Evolutionary conservation across 75 land plant genomes (phyloP), one percentile per base, ranked within the genome.

Genomic region (Sequoiadendron giganteum): DNA sequence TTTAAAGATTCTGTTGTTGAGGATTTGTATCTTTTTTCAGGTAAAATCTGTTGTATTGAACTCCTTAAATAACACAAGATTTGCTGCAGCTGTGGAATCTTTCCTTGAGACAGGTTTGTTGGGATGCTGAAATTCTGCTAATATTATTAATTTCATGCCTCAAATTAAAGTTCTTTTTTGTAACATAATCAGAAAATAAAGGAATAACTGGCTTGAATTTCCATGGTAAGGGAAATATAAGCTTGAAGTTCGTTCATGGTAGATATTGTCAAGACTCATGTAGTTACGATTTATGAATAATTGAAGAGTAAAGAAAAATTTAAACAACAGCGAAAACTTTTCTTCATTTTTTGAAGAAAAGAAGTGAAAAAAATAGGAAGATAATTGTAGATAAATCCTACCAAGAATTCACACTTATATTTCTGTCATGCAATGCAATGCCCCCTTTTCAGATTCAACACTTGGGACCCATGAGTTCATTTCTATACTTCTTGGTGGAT

Each of bases 11-110:
- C 25, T 85, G 39, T 16, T 34, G 38, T 87, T 84, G n/a, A 73
- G 13, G 28, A 87, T 85, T 82, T 47, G 21, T 21, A 38, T 8
- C 25, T 14, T 87, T 39, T 88, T 54, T 40, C 89, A 98, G 99
- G 96, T 98, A 19, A 95, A 93, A 90, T 97, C 99, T 28, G 94
- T 98, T 68, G 95, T 95, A 19, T 89, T 97, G 89, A 96, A 93
- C 82, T 97, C 99, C 13, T 89, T 97, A 88, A 98, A 98, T 73
- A 87, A 95, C 13, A 93, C 95, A 77, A 97, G 99, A 85, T 98
- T 98, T 85, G 88, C 91, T 43, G 96, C 95, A 54, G 97, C 97
- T 45, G 99, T 95, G 4, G 93, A 97, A 8, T 92, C 95, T 13
- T 98, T 97, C 68, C 93, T 98, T 49, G 92, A 95, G 90, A 97